phyloP scores from a whole-genome alignment of 495 filamentous ascomycete species.

The Pyrenopolyporus hunteri region DNA sequence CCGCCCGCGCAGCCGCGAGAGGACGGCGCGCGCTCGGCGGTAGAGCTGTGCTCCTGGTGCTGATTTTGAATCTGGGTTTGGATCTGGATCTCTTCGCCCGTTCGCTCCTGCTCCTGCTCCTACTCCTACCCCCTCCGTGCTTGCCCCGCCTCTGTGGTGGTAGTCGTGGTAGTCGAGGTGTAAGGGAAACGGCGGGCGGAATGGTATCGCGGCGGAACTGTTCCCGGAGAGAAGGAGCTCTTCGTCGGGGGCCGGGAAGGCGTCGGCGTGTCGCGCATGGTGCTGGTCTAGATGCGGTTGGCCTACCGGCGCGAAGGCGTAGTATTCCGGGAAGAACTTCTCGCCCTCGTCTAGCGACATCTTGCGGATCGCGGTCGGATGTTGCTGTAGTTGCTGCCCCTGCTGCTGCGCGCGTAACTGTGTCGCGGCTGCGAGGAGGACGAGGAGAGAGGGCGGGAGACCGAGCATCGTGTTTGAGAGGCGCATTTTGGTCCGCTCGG shows the following conservation, averaged over 20 bases:
- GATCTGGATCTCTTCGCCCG: slow-evolving; percentile 21
- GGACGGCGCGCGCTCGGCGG: slow-evolving; percentile 44
- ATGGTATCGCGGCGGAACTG: slow-evolving; percentile 39
- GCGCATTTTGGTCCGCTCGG: slow-evolving; percentile 44
- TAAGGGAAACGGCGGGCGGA: slow-evolving; percentile 48
- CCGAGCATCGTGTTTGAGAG: slow-evolving; percentile 43
- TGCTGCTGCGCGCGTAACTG: slow-evolving; percentile 40
- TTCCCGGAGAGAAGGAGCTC: slow-evolving; percentile 35
- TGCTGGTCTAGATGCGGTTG: too few relatives aligned
- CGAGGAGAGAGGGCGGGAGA: slow-evolving; percentile 57
- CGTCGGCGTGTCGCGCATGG: too few relatives aligned
- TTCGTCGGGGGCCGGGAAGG: slow-evolving; percentile 27
- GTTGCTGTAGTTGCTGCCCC: slow-evolving; percentile 26
- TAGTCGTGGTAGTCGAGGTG: slow-evolving; percentile 36
- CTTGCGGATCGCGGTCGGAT: slow-evolving; percentile 64
- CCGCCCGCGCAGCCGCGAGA: slow-evolving; percentile 50
- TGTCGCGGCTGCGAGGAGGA: slow-evolving; percentile 50
- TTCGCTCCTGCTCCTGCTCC: background rate
- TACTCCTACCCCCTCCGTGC: background rate
- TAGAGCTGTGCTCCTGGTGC: slow-evolving; percentile 32
- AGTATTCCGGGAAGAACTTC: slow-evolving; percentile 78
- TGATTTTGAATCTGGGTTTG: too few relatives aligned
- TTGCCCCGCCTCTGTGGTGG: background rate
- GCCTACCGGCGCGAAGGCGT: slow-evolving; percentile 50
- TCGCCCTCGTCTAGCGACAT: slow-evolving; percentile 83